phyloP scores from a whole-genome alignment of 441 rosid genomes.

The Eutrema salsugineum region DNA sequence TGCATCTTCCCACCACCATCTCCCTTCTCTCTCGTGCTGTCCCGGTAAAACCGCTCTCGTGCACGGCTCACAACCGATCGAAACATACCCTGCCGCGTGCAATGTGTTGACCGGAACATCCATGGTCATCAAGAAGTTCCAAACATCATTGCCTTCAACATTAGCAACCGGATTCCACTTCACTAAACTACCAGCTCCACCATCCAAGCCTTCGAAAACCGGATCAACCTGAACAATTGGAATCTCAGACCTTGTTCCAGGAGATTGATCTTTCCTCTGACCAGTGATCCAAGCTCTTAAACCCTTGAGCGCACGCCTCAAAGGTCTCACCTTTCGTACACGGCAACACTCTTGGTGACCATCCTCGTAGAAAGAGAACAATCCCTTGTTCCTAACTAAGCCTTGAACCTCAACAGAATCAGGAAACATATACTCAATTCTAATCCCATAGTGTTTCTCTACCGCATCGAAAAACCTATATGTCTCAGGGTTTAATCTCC shows the following conservation, averaged over 20 bases:
- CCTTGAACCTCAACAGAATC: conserved; percentile 96
- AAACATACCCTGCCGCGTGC: conserved; percentile 73
- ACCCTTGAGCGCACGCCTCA: conserved; percentile 89
- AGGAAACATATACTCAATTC: conserved; percentile 93
- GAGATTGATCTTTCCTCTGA: conserved; percentile 95
- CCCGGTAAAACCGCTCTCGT: conserved; percentile 91
- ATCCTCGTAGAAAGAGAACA: conserved; percentile 93
- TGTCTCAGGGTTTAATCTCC: conserved; percentile 89
- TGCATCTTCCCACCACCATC: conserved; percentile 99
- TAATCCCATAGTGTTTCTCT: conserved; percentile 78
- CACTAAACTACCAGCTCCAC: conserved; percentile 81
- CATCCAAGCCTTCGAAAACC: conserved; percentile 81
- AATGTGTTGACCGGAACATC: conserved; percentile 80
- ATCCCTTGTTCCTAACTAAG: conserved; percentile 83
- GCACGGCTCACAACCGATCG: conserved; percentile 96
- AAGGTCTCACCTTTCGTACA: conserved; percentile 88
- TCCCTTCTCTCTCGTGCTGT: conserved; percentile 97
- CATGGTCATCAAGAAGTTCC: conserved; percentile 86
- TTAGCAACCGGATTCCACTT: conserved; percentile 97
- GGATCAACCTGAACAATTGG: conserved; percentile 93
- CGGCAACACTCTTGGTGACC: conserved; percentile 99
- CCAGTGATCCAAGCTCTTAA: conserved; percentile 96
- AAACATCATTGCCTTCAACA: conserved; percentile 60
- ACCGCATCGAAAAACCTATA: conserved; percentile 69
- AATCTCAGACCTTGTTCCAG: conserved; percentile 78